Conservation (phyloP, 768 basidiomycete genomes). For the Suillus fuscotomentosus region DNA sequence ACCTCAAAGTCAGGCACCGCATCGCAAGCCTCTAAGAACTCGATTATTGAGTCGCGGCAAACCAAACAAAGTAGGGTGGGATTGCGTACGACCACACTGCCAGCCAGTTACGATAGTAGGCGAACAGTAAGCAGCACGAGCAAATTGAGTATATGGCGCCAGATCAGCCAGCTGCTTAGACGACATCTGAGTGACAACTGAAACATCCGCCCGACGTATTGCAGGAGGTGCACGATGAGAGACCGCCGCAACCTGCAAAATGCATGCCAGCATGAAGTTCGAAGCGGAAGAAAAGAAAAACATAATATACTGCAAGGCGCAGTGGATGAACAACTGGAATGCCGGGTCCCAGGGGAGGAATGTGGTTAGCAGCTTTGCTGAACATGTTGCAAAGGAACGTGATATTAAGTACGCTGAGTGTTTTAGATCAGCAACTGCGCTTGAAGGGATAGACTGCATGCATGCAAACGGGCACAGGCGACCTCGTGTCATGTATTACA, state of each 20-base stretch:
- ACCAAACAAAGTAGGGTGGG: conserved; percentile 3
- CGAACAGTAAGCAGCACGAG: conserved; percentile 54
- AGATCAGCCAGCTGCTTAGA: conserved; percentile 34
- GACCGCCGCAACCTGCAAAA: conserved; percentile 5
- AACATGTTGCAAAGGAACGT: background rate
- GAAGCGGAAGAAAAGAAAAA: background rate
- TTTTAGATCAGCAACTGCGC: background rate
- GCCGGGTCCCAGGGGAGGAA: background rate
- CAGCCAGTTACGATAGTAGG: conserved; percentile 36
- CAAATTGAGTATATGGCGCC: conserved; percentile 49
- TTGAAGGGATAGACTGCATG: background rate
- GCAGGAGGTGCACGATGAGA: conserved; percentile 1
- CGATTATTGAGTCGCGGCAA: background rate
- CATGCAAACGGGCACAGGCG: background rate
- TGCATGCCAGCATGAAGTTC: background rate
- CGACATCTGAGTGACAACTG: conserved; percentile 24
- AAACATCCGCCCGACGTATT: conserved; percentile 5
- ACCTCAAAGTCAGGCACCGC: conserved; percentile 39
- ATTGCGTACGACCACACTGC: conserved; percentile 42
- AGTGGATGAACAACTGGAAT: background rate
- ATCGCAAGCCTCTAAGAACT: conserved; percentile 29
- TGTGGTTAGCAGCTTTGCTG: background rate
- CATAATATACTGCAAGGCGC: background rate
- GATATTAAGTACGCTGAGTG: background rate
- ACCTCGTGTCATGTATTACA: background rate